Base-by-base conservation (phyloP, 2,329 filamentous ascomycete genomes). In the Stromatinia cepivora region DNA sequence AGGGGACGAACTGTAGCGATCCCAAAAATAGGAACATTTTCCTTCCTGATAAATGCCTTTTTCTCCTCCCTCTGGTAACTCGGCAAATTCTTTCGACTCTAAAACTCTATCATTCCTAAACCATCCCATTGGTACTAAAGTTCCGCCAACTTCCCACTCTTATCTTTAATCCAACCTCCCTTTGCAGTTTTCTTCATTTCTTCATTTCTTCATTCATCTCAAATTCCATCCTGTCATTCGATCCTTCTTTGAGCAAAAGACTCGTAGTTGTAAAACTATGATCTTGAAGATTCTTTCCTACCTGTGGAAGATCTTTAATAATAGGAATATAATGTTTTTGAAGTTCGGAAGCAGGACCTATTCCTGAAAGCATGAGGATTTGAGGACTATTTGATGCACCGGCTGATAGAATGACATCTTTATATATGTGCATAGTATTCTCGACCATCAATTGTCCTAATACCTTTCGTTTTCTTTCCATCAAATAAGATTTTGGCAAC, bases 211-310 rank as follows among this genome's bases (percentile, higher is more conserved):
- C 71, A 71, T 81, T 77, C 13, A 79, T 77, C 77, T 83, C 86
- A 75, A 85, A 86, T 0, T 77, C 73, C 31, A 67, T 67, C 0
- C 54, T 53, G 13, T 67, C 42, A 22, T 67, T 67, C 5, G 54
- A 59, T 36, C 65, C 65, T 50, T 67, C 53, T 22, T 67, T 67
- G 3, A 80, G 80, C 4, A 79, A 78, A 68, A 82, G 80, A 4
- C 79, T 79, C 0, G 82, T 73, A 13, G 70, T 74, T n/a, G 71
- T 69, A 57, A 74, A 75, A 46, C 68, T 64, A 58, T 84, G 66
- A 84, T 82, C 72, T 84, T 85, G 82, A 1, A 89, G 79, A 77
- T 90, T 89, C 57, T 81, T 82, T 53, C 88, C 89, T n/a, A 91
- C 87, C 15, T 90, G 87, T 0, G 87, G 87, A 1, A 88, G 81